Percentiles rank a stretch among this genome's conserved stretches.
Conservation (phyloP, 805 yeast species). For the Maudiozyma pseudohumilis region DNA sequence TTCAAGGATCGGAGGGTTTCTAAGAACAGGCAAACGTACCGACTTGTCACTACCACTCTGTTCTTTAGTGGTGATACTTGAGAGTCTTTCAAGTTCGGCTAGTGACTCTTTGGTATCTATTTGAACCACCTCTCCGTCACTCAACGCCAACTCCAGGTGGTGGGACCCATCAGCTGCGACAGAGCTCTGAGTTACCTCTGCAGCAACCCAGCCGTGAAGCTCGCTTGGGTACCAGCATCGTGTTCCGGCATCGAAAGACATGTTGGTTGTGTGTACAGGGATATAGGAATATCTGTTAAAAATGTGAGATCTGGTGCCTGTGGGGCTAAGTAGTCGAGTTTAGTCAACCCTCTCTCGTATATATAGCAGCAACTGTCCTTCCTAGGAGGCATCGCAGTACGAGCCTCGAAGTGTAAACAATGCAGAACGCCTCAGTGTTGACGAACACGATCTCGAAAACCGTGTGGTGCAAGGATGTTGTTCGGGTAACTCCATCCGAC, state of each 20-base stretch:
- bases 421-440: too few relatives aligned
- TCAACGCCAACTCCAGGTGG: slow-evolving; percentile 39
- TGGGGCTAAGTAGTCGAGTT: too few relatives aligned
- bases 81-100: slow-evolving; percentile 19
- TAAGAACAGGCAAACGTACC: slow-evolving; percentile 29
- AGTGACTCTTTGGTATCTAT: slow-evolving; percentile 27
- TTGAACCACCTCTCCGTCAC: slow-evolving; percentile 34
- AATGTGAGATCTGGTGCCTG: too few relatives aligned
- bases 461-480: too few relatives aligned
- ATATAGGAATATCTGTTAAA: too few relatives aligned
- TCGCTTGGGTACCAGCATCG: slow-evolving; percentile 74
- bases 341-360: too few relatives aligned
- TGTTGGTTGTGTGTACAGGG: slow-evolving; percentile 5
- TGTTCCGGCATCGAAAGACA: slow-evolving; percentile 45
- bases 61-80: slow-evolving; percentile 1
- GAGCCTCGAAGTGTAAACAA: too few relatives aligned
- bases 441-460: too few relatives aligned
- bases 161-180: slow-evolving; percentile 33
- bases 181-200: slow-evolving; percentile 42
- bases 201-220: slow-evolving; percentile 63
- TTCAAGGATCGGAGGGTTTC: slow-evolving; percentile 88
- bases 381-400: too few relatives aligned
- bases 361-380: too few relatives aligned
- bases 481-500: too few relatives aligned
- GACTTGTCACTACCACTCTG: background rate